phyloP scores from a whole-genome alignment of 495 filamentous ascomycete genomes.

The Hypoxylon rickii region DNA sequence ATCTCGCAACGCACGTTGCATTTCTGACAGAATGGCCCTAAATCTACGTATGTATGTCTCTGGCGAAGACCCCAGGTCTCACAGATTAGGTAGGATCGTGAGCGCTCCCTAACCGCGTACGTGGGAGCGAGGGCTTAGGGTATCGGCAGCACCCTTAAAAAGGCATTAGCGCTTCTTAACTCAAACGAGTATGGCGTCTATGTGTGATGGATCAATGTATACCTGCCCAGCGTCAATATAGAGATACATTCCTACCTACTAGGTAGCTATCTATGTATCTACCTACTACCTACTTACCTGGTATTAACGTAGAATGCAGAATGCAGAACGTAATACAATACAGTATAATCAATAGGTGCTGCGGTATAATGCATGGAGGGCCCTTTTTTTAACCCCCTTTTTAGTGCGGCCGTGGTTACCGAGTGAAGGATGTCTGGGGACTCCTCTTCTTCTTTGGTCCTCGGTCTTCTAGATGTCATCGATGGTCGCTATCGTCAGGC shows the following conservation, averaged over 20 bases:
- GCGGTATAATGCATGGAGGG: conserved; percentile 16
- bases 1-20: conserved; percentile 31
- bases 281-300: no score
- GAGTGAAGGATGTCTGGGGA: conserved; percentile 7
- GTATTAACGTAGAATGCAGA: no score
- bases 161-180: conserved; percentile 17
- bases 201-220: no score
- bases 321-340: no score
- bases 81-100: conserved; percentile 36
- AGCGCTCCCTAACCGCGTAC: conserved; percentile 23
- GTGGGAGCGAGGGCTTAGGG: conserved; percentile 22
- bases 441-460: neutral
- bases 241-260: no score
- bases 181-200: conserved; percentile 19
- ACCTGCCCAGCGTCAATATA: no score
- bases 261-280: no score
- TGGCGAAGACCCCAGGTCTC: conserved; percentile 19
- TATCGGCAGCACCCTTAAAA: conserved; percentile 18
- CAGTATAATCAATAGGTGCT: no score
- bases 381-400: no score
- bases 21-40: conserved; percentile 26
- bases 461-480: conserved; percentile 9
- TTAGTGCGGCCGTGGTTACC: conserved; percentile 8
- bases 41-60: conserved; percentile 35
- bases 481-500: neutral